Conservation (phyloP, 2,329 filamentous ascomycete species). For the Aspergillus brasiliensis region DNA sequence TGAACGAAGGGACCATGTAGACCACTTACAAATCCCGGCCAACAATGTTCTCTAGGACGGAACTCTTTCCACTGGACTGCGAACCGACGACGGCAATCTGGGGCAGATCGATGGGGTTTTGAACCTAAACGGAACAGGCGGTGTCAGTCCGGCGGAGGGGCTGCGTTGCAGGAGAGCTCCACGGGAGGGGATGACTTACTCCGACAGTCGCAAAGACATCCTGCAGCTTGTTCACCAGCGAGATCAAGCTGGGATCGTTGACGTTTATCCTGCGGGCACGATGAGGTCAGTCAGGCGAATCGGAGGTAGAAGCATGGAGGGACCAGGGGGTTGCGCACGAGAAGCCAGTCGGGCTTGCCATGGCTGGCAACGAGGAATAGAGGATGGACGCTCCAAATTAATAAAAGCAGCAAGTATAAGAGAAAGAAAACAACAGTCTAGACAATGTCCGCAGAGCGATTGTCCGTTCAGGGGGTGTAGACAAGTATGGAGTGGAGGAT, state of each 20-base stretch:
- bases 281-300: slow-evolving; percentile 29
- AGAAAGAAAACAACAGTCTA: slow-evolving; percentile 8
- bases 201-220: slow-evolving; percentile 99
- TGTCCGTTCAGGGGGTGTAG: not conserved
- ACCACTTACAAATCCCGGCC: slow-evolving; percentile 90
- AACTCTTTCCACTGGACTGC: slow-evolving; percentile 99
- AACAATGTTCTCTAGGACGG: slow-evolving; percentile 97
- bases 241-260: slow-evolving; percentile 70
- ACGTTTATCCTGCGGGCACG: slow-evolving; percentile 63
- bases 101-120: slow-evolving; percentile 98
- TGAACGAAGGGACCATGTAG: not conserved
- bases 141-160: slow-evolving; percentile 28
- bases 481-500: not conserved
- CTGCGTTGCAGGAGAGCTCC: slow-evolving; percentile 4
- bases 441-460: slow-evolving; percentile 1
- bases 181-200: slow-evolving; percentile 51
- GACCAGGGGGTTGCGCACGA: slow-evolving; percentile 44
- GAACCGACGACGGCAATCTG: slow-evolving; percentile 98
- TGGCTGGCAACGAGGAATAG: slow-evolving; percentile 37
- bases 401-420: slow-evolving; percentile 5
- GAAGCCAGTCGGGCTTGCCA: slow-evolving; percentile 49
- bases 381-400: slow-evolving; percentile 16
- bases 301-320: slow-evolving; percentile 25
- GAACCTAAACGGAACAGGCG: slow-evolving; percentile 61
- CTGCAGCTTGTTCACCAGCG: slow-evolving; percentile 96